Evolutionary conservation across 768 basidiomycete species (phyloP).

Genomic region (Cantharellus cinnabarinus): DNA sequence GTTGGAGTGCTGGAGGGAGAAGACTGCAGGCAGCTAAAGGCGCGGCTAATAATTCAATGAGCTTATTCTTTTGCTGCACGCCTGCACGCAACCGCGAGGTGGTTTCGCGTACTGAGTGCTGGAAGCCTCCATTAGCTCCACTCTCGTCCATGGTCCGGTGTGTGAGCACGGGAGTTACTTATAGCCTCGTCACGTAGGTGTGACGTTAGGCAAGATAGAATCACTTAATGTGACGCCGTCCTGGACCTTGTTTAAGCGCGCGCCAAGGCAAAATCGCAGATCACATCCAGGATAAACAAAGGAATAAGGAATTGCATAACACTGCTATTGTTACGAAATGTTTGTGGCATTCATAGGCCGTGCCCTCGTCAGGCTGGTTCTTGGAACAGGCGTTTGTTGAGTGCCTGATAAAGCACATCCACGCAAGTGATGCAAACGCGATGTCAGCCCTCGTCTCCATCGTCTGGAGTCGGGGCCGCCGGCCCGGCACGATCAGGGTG

Average conservation of each 20-base stretch:
- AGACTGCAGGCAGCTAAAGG: neutral
- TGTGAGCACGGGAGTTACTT: too few relatives aligned
- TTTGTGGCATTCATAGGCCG: too few relatives aligned
- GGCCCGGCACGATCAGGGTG: constrained; percentile 54
- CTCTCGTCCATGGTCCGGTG: too few relatives aligned
- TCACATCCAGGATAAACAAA: neutral
- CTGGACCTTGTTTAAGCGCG: neutral
- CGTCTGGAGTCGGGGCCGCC: constrained; percentile 54
- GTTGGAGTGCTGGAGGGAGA: neutral
- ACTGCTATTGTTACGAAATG: too few relatives aligned
- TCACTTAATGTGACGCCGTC: neutral
- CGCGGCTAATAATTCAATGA: neutral
- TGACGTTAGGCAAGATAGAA: neutral
- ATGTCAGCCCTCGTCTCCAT: constrained; percentile 70
- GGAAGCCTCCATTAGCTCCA: too few relatives aligned
- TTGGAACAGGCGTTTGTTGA: too few relatives aligned
- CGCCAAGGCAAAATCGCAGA: neutral
- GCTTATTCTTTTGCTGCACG: neutral
- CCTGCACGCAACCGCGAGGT: neutral
- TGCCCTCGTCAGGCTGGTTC: too few relatives aligned
- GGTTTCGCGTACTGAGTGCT: neutral
- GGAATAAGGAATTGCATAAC: neutral
- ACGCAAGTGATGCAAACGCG: too few relatives aligned
- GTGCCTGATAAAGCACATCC: too few relatives aligned
- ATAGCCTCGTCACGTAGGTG: neutral